Base-by-base conservation (phyloP, 2,329 filamentous ascomycete genomes). In the Penicillium sp. region DNA sequence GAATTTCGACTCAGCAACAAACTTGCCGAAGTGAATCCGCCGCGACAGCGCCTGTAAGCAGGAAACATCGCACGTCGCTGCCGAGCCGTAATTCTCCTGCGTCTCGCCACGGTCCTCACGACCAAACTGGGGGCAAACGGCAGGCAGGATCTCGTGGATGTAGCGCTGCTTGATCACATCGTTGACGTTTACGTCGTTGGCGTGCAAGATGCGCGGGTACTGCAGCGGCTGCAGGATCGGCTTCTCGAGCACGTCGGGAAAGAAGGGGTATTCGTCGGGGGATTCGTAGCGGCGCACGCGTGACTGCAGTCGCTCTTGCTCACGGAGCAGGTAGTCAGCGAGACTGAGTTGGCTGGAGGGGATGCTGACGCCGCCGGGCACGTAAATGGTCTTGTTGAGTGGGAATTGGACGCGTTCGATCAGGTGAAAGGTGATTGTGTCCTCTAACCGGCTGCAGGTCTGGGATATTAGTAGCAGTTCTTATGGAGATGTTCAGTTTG, bases 321-420 rank as follows among this genome's bases (percentile, higher is more conserved):
- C 89, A 61, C 81, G 82, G 25, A 97, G 85, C 69, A 96, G 88
- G 88, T 92, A 99, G 79, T 97, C 94, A 71, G 95, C 85, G 69
- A 99, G 89, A 71, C 87, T 91, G 50, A 94, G 81, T 46, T 82
- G 70, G 70, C 79, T 83, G 67, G 84, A 76, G 16, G 90, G 91
- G 57, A 97, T 87, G 28, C 82, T 77, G 41, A 97, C 81, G n/a
- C 88, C 89, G 54, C 88, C 88, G 7, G 90, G 82, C 11, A 77
- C 73, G 76, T 99, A 99, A 73, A 97, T 92, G 65, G 86, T 90
- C 68, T 82, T 79, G 76, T 96, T 97, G 59, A 95, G 81, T 4
- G 92, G 90, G 73, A 97, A 99, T 72, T 99, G 94, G n/a, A 92
- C 92, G 36, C 94, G 87, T 76, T 99, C 94, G 67, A 97, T 97